These are phyloP conservation scores for Ceriops zippeliana DNA, from an alignment of 345 rosid genomes.

Conservation along the genomic window DNA sequence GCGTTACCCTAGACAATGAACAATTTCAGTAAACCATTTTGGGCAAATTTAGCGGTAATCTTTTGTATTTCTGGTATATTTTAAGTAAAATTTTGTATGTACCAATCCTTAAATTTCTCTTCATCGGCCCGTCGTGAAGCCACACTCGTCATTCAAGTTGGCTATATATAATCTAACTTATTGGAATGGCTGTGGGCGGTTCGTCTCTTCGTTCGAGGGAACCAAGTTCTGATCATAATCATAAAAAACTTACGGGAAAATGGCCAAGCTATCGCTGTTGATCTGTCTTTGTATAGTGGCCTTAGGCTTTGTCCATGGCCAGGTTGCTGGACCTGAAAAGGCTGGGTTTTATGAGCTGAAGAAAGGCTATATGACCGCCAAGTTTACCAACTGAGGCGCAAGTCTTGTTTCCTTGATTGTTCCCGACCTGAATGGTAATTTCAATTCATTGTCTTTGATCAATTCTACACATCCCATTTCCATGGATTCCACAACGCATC, in stretches of 20 bases:
- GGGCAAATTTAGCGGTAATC: no score
- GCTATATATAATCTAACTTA: no score
- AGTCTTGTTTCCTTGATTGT: slow-evolving; percentile 54
- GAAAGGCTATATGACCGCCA: slow-evolving; percentile 58
- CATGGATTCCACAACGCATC: not conserved
- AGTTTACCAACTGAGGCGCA: slow-evolving; percentile 84
- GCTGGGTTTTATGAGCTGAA: slow-evolving; percentile 59
- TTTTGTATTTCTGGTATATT: no score
- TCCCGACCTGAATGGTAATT: slow-evolving; percentile 75
- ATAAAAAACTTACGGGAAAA: not conserved
- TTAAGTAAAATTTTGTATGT: no score
- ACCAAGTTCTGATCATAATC: not conserved
- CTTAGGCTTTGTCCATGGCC: slow-evolving; percentile 1
- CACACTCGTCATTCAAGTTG: no score
- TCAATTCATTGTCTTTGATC: not conserved
- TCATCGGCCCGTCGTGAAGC: no score
- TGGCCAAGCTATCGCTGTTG: not conserved
- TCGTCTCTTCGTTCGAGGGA: no score
- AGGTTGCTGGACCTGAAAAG: not conserved
- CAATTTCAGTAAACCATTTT: no score
- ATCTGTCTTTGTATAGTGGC: slow-evolving; percentile 1
- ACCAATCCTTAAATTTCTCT: no score
- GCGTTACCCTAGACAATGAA: no score
- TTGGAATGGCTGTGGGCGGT: no score
- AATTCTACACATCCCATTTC: not conserved